These are phyloP conservation scores for Teratosphaeria gauchensis DNA, from an alignment of 2,329 filamentous ascomycete species.

Conservation along the genomic window DNA sequence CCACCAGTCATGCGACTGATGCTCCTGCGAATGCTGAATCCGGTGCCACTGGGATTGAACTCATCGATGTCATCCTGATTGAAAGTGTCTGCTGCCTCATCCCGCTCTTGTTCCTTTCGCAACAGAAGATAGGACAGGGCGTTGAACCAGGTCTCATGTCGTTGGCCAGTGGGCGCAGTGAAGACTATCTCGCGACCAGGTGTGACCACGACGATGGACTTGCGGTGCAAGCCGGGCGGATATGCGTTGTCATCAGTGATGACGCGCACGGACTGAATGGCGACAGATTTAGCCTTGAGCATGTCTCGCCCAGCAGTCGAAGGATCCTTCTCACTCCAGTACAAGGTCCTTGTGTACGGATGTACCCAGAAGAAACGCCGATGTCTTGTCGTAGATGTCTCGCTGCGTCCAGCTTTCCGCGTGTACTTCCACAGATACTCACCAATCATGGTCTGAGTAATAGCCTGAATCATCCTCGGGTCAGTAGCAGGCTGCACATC, in stretches of 20 bases:
- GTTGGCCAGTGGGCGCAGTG: slow-evolving; percentile 83
- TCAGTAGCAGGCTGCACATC: slow-evolving; percentile 65
- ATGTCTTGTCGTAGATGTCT: slow-evolving; percentile 82
- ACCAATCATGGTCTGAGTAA: slow-evolving; percentile 98
- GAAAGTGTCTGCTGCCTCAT: slow-evolving; percentile 45
- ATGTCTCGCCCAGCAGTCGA: slow-evolving; percentile 67
- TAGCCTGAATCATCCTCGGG: slow-evolving; percentile 96
- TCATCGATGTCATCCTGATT: slow-evolving; percentile 56
- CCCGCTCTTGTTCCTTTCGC: slow-evolving; percentile 48
- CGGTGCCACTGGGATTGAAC: slow-evolving; percentile 56
- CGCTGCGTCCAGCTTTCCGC: slow-evolving; percentile 78
- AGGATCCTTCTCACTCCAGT: slow-evolving; percentile 92
- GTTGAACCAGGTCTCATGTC: slow-evolving; percentile 98
- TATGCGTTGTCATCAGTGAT: slow-evolving; percentile 91
- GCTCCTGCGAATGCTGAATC: slow-evolving; percentile 36
- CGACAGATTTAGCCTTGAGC: slow-evolving; percentile 76
- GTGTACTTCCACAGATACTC: slow-evolving; percentile 99
- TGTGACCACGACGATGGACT: slow-evolving; percentile 83
- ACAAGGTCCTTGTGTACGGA: slow-evolving; percentile 89
- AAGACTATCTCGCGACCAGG: slow-evolving; percentile 86
- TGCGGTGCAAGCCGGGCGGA: slow-evolving; percentile 86
- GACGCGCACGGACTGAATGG: slow-evolving; percentile 85
- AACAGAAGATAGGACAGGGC: slow-evolving; percentile 86
- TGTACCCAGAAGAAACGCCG: slow-evolving; percentile 98
- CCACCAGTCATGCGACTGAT: slow-evolving; percentile 43